phyloP scores from a whole-genome alignment of 352 stramenopile species.

The Elongisporangium undulatum region DNA sequence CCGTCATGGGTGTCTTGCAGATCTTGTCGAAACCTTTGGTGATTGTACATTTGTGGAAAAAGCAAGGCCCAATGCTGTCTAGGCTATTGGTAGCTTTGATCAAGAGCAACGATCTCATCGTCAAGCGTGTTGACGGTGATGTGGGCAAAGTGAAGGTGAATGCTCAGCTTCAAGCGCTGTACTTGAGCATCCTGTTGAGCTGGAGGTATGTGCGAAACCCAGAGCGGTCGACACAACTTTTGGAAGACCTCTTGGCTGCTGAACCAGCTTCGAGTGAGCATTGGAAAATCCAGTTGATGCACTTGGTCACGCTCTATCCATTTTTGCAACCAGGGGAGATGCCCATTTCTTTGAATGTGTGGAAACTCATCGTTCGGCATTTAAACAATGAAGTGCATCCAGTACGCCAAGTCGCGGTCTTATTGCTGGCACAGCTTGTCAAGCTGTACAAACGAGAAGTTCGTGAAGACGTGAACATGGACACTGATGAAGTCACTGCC shows the following conservation, averaged over 20 bases:
- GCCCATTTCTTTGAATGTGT: slow-evolving; percentile 36
- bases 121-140: slow-evolving; percentile 54
- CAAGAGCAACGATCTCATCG: slow-evolving; percentile 35
- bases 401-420: slow-evolving; percentile 47
- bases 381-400: slow-evolving; percentile 58
- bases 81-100: slow-evolving; percentile 41
- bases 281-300: slow-evolving; percentile 78
- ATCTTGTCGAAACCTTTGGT: slow-evolving; percentile 36
- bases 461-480: neutral
- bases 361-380: slow-evolving; percentile 46
- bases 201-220: slow-evolving; percentile 44
- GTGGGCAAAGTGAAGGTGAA: slow-evolving; percentile 51
- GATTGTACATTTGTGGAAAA: slow-evolving; percentile 44
- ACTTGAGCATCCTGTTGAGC: slow-evolving; percentile 38
- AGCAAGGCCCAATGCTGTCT: slow-evolving; percentile 25
- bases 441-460: slow-evolving; percentile 32
- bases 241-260: slow-evolving; percentile 27
- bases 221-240: slow-evolving; percentile 8
- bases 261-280: slow-evolving; percentile 43
- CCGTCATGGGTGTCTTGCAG: slow-evolving; percentile 19
- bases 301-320: slow-evolving; percentile 63
- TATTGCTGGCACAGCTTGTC: slow-evolving; percentile 49
- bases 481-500: slow-evolving; percentile 12
- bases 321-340: slow-evolving; percentile 43
- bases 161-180: slow-evolving; percentile 48